These are phyloP conservation scores for Lanmaoa rubissima DNA, from an alignment of 768 basidiomycete genomes.

Conservation along the genomic window DNA sequence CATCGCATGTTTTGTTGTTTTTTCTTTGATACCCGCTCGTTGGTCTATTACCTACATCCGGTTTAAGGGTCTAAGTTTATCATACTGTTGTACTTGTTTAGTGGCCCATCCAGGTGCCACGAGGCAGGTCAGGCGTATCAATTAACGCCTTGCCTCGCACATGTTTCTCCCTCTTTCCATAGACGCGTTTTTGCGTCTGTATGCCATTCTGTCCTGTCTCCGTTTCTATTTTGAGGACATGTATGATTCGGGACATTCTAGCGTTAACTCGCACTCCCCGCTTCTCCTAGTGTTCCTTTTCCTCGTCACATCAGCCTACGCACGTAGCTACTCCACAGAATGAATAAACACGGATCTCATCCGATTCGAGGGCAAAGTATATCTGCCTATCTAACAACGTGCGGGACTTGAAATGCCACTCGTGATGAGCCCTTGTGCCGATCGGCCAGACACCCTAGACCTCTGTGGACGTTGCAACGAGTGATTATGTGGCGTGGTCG, in stretches of 20 bases:
- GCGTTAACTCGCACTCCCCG: not conserved
- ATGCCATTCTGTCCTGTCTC: not conserved
- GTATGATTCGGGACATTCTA: conserved; percentile 11
- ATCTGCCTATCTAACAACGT: conserved; percentile 1
- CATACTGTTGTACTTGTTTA: conserved; percentile 1
- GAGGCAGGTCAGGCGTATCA: conserved; percentile 2
- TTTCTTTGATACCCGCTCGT: conserved; percentile 9
- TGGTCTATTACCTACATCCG: conserved; percentile 7
- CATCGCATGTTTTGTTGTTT: conserved; percentile 10
- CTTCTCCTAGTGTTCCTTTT: not conserved
- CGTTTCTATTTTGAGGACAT: not conserved
- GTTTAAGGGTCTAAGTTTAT: conserved; percentile 11
- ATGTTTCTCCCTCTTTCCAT: not conserved
- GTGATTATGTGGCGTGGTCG: not conserved
- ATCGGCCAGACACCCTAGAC: not conserved
- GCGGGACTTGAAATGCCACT: not conserved
- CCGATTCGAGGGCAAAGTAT: not conserved
- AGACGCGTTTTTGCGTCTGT: conserved; percentile 1
- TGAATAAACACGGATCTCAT: conserved; percentile 8
- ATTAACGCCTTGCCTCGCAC: not conserved
- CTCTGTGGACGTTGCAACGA: not conserved
- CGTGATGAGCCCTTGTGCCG: not conserved
- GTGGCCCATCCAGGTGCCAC: conserved; percentile 9
- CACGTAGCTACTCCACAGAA: conserved; percentile 1
- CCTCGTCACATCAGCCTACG: not conserved